Evolutionary conservation across 768 basidiomycete genomes (phyloP), one percentile per base, ranked within the genome.

Genomic region (Podaxis sp.): DNA sequence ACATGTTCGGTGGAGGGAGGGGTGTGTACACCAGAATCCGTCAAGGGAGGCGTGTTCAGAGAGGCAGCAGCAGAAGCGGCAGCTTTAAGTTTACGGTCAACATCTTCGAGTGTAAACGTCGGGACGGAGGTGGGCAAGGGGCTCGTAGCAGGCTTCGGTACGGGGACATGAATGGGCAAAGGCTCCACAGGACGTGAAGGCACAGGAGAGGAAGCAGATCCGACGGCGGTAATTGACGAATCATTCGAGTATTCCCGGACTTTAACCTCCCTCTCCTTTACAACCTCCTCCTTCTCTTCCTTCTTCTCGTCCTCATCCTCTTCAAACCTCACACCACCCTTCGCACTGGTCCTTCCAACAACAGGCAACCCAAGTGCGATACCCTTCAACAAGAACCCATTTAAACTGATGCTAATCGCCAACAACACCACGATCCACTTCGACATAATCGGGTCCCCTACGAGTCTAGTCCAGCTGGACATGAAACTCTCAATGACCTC

Each of bases 341-440:
- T 69, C 28, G 66, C 53, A 1, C 38, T 64, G 59, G 66, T 68
- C 59, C 58, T 36, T 38, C 66, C 67, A 40, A 59, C 66, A 20
- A 71, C 69, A 2, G 75, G 77, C 0, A 78, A 68, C 33, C 85
- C 88, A 11, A 85, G 85, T 0, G 87, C 89, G 48, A 92, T 89
- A 3, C 90, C 91, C 75, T 94, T 96, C 63, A 99, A 83, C 15
- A 98, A 81, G 71, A 93, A 98, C 3, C 95, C 96, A 66, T 99
- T 99, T 62, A 99, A 80, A 60, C 88, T 84, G 62, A 98, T 90
- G 63, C 89, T 91, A 64, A 96, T 83, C 2, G 87, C 90, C 24
- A 99, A 85, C 15, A 91, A 81, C 60, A 93, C 82, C 54, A 98
- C 92, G 71, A 99, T 95, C 91, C 93, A 96, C 78, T 99, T 99